Percentiles rank a stretch among this genome's conserved stretches.
Conservation (phyloP, 2,329 filamentous ascomycete genomes). For the Venturia effusa region DNA sequence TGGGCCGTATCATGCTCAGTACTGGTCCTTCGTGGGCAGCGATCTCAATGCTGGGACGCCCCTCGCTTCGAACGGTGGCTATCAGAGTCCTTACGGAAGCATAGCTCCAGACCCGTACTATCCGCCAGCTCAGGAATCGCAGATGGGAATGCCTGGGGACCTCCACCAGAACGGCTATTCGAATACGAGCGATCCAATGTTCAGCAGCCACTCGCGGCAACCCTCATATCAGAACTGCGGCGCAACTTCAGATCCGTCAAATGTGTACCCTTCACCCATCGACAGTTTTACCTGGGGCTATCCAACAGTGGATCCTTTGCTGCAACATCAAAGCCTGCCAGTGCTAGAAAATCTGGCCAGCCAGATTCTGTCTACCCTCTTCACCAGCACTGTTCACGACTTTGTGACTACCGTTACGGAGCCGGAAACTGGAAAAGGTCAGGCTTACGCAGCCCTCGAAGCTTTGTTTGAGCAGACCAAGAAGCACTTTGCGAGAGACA, state of each 20-base stretch:
- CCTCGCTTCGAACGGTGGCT: conserved; percentile 5
- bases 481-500: conserved; percentile 5
- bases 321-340: conserved; percentile 11
- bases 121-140: neutral
- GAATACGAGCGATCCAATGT: neutral
- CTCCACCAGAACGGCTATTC: conserved; percentile 2
- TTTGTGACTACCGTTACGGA: conserved; percentile 1
- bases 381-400: conserved; percentile 5
- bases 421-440: conserved; percentile 6
- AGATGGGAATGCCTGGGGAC: conserved; percentile 2
- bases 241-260: neutral
- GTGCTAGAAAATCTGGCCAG: conserved; percentile 12
- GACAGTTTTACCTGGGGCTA: conserved; percentile 10
- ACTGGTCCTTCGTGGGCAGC: conserved; percentile 10
- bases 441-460: conserved; percentile 10
- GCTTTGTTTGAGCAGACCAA: conserved; percentile 12
- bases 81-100: conserved; percentile 9
- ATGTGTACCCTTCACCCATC: conserved; percentile 11
- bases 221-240: neutral
- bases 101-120: conserved; percentile 6
- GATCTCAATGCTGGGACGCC: conserved; percentile 5
- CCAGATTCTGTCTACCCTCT: conserved; percentile 11
- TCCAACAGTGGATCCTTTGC: conserved; percentile 4
- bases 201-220: conserved; percentile 3
- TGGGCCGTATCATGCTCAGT: conserved; percentile 12